Evolutionary conservation across 2,329 filamentous ascomycete species (phyloP).

Genomic region (Lecanicillium sp.): DNA sequence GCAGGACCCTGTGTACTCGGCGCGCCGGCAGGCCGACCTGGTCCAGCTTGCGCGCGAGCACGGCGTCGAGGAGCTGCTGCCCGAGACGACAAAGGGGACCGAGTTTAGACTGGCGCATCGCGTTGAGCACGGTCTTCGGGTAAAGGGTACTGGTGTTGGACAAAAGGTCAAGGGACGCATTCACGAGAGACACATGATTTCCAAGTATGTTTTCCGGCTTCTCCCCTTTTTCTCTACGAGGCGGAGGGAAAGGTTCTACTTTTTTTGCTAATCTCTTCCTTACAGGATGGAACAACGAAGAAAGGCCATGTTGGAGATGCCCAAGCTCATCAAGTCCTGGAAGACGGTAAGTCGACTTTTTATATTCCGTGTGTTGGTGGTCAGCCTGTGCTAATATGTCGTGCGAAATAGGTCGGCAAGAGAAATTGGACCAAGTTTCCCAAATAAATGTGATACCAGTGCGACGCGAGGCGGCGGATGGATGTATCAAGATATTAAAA

Average conservation of each 20-base stretch:
- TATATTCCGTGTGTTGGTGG: background rate
- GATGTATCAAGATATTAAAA: background rate
- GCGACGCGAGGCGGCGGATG: background rate
- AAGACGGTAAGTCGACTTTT: constrained; percentile 61
- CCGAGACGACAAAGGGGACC: constrained; percentile 67
- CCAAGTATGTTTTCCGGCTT: constrained; percentile 51
- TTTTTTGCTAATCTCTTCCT: constrained; percentile 20
- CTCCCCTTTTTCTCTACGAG: background rate
- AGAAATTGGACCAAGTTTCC: constrained; percentile 50
- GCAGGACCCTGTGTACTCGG: constrained; percentile 74
- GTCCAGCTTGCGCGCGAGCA: constrained; percentile 75
- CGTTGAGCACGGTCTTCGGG: constrained; percentile 70
- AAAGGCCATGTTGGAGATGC: constrained; percentile 93
- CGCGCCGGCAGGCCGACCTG: constrained; percentile 82
- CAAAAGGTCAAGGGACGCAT: constrained; percentile 92
- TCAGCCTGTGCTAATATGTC: constrained; percentile 23
- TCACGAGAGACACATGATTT: constrained; percentile 80
- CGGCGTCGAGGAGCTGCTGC: constrained; percentile 74
- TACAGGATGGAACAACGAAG: constrained; percentile 74
- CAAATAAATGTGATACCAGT: constrained; percentile 30
- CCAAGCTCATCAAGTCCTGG: constrained; percentile 83
- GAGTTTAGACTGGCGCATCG: constrained; percentile 61
- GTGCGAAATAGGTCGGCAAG: constrained; percentile 38
- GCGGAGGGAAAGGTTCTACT: too few relatives aligned
- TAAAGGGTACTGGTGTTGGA: constrained; percentile 89